Percentiles rank a stretch among this genome's conserved stretches.
Evolutionary conservation across 2,329 filamentous ascomycete species (phyloP).

Genomic region (Penicillium olsonii): DNA sequence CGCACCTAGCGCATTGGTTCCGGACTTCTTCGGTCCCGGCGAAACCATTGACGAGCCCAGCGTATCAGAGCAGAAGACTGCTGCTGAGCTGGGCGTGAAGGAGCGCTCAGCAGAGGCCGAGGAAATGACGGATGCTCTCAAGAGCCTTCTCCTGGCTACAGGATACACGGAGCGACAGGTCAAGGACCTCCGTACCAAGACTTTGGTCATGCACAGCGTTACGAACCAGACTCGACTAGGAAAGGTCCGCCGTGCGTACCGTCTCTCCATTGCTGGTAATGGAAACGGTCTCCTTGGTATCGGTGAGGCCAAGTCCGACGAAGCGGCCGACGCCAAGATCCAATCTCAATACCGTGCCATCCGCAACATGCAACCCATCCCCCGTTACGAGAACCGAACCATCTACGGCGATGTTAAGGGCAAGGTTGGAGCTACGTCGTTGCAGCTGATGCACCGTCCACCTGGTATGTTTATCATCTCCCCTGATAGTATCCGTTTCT

Average conservation of each 20-base stretch:
- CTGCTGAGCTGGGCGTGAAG: slow-evolving; percentile 30
- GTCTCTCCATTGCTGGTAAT: slow-evolving; percentile 82
- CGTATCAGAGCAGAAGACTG: slow-evolving; percentile 26
- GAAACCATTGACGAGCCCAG: slow-evolving; percentile 36
- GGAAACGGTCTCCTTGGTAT: slow-evolving; percentile 81
- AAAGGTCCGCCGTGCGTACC: slow-evolving; percentile 78
- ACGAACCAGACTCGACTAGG: slow-evolving; percentile 94
- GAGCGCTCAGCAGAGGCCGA: slow-evolving; percentile 31
- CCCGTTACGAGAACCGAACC: slow-evolving; percentile 86
- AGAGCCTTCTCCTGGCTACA: slow-evolving; percentile 58
- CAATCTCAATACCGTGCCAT: slow-evolving; percentile 82
- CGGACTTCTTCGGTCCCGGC: slow-evolving; percentile 52
- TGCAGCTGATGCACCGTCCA: slow-evolving; percentile 78
- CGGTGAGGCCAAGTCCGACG: slow-evolving; percentile 85
- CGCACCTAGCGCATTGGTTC: slow-evolving; percentile 52
- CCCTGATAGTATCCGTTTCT: neutral
- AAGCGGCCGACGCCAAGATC: slow-evolving; percentile 64
- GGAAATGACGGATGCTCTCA: slow-evolving; percentile 44
- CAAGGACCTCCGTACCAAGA: slow-evolving; percentile 63
- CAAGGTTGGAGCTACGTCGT: slow-evolving; percentile 85
- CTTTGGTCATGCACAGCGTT: slow-evolving; percentile 72
- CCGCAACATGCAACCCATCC: slow-evolving; percentile 88
- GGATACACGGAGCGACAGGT: slow-evolving; percentile 55
- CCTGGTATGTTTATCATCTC: slow-evolving; percentile 66
- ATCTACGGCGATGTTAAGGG: slow-evolving; percentile 81